A percentile compares a stretch with the other conserved stretches of the same genome.
Evolutionary conservation across 768 basidiomycete genomes (phyloP).

Genomic region (Nevesoporus exiguus): DNA sequence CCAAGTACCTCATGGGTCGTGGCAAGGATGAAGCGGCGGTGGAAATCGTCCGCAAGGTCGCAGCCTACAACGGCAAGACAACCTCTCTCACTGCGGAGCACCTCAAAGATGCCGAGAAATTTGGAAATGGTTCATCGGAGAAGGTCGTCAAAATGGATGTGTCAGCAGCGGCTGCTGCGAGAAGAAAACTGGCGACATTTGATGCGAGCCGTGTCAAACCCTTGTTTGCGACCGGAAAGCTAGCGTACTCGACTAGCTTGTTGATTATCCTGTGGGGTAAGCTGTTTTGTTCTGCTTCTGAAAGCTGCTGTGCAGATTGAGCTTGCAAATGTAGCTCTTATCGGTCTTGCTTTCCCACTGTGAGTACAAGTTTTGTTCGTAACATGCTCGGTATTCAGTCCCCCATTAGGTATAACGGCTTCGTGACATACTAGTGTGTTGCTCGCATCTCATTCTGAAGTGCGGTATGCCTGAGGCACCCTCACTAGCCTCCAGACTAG

Average conservation of each 20-base stretch:
- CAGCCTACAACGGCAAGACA: conserved; percentile 53
- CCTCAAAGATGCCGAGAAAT: conserved; percentile 31
- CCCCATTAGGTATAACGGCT: conserved; percentile 43
- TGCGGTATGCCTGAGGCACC: not conserved
- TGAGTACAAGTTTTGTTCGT: conserved; percentile 26
- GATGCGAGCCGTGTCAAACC: conserved; percentile 42
- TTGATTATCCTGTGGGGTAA: conserved; percentile 54
- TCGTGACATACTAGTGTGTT: conserved; percentile 50
- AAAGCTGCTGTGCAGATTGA: not conserved
- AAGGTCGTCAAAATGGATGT: conserved; percentile 29
- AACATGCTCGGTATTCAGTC: not conserved
- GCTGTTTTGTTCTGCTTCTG: not conserved
- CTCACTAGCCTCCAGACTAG: conserved; percentile 53
- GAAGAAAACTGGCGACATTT: conserved; percentile 39
- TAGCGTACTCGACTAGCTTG: conserved; percentile 49
- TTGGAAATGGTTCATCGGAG: conserved; percentile 7
- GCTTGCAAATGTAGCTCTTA: conserved; percentile 46
- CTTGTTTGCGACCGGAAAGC: conserved; percentile 47
- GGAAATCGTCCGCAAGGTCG: conserved; percentile 58
- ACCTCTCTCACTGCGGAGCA: conserved; percentile 50
- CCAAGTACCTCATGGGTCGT: conserved; percentile 68
- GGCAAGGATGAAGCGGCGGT: conserved; percentile 62
- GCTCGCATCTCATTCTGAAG: not conserved
- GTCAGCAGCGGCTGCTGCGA: conserved; percentile 36
- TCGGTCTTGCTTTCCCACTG: conserved; percentile 74